These are phyloP conservation scores for Alternaria arbusti DNA, from an alignment of 2,329 filamentous ascomycete genomes.

Conservation along the genomic window DNA sequence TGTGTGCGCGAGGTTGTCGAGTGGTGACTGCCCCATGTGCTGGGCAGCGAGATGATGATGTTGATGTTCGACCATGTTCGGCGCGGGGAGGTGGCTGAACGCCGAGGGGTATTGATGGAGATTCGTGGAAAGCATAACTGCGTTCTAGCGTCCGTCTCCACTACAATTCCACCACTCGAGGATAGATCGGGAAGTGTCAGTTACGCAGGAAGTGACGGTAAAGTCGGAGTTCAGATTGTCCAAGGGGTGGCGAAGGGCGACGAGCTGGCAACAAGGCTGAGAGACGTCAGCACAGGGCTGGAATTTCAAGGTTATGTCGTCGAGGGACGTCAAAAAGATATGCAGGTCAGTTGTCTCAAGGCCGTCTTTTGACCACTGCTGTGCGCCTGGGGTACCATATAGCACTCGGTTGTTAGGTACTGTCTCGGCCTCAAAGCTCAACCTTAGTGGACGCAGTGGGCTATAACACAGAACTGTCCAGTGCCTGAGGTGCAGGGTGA, in stretches of 20 bases:
- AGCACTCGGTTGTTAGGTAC: conserved; percentile 37
- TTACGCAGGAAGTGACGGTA: conserved; percentile 10
- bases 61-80: conserved; percentile 62
- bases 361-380: conserved; percentile 38
- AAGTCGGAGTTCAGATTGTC: neutral
- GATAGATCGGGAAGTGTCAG: conserved; percentile 21
- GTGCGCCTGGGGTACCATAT: conserved; percentile 48
- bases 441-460: conserved; percentile 43
- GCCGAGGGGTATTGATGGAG: conserved; percentile 47
- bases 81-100: conserved; percentile 56
- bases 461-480: conserved; percentile 41
- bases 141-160: conserved; percentile 41
- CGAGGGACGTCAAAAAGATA: conserved; percentile 33
- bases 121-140: conserved; percentile 47
- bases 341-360: conserved; percentile 39
- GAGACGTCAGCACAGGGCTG: conserved; percentile 36
- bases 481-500: conserved; percentile 43
- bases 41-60: conserved; percentile 54
- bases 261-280: conserved; percentile 16
- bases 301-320: conserved; percentile 31
- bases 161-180: conserved; percentile 35
- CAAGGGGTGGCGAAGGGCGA: conserved; percentile 13
- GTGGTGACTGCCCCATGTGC: conserved; percentile 48
- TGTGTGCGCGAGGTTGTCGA: conserved; percentile 72
- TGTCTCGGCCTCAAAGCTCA: conserved; percentile 36